Base-by-base conservation (phyloP, 2,329 filamentous ascomycete genomes). In the Taxawa tesnikishii region DNA sequence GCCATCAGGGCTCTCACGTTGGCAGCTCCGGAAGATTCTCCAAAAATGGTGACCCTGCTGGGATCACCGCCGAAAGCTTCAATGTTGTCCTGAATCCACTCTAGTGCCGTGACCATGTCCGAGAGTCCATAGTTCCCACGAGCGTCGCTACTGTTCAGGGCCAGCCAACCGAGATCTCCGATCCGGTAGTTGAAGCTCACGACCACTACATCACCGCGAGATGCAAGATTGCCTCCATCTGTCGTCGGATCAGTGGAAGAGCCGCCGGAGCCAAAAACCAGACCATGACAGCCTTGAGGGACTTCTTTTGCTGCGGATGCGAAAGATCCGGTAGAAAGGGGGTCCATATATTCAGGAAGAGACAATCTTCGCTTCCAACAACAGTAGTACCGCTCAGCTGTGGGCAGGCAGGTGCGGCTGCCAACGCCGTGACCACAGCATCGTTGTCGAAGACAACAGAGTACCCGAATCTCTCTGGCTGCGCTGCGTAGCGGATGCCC, bases 61-160 rank as follows among this genome's bases (percentile, higher is more conserved):
- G 41, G 39, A 24, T 43, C 39, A 7, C 39, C 41, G n/a, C 39
- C 41, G 26, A 42, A 43, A 3, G 31, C 37, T 11, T 32, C 38
- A 19, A 43, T 40, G 15, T 42, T 43, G n/a, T 39, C 32, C 10
- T 36, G 23, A 5, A 35, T 35, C 37, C 41, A 43, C 17, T 42
- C 41, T 6, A 42, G 50, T 0, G 63, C 67, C 15, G 57, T 57
- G 31, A 65, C 59, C 40, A 67, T 62, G 42, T 70, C 65, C 4
- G 55, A 56, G 2, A 71, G 47, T 4, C 63, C 64, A 31, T 59
- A 66, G 34, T 70, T 70, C 15, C 65, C 65, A 13, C 60, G 62
- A 3, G 60, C 56, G 4, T 54, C 46, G 11, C 61, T 58, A 38
- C 66, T 49, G n/a, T 47, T 39, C 6, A 56, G 28, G 16, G 52